Evolutionary conservation across 441 rosid species (phyloP), one percentile per base, ranked within the genome.

Genomic region (Pelargonium cotyledonis): DNA sequence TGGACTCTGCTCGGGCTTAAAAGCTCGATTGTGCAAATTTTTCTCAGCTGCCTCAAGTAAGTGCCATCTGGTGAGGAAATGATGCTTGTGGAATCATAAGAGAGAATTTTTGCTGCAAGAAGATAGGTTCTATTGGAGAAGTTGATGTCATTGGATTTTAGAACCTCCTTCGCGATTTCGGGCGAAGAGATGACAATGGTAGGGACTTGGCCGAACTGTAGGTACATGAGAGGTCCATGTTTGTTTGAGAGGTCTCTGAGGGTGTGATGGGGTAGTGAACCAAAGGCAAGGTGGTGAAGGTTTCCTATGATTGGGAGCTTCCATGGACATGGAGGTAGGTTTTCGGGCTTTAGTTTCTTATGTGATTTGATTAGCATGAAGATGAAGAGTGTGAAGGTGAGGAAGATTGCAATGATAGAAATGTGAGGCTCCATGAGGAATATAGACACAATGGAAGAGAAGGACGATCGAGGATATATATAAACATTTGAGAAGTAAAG

Each of bases 221-320:
- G 82, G 65, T 79, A 75, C 84, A 76, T 78, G 46, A 79, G 21
- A 44, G 83, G 77, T 15, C 88, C 86, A 66, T 70, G 66, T 8
- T 72, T 79, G 66, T 70, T 72, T 1, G 85, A 79, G 70, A 86
- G 69, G 62, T 82, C 69, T 18, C 78, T 77, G 1, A 81, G 77
- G 44, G 77, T n/a, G n/a, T 15, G 81, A 57, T 82, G 88, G 14
- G 88, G 81, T 0, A 69, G 71, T 6, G 79, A 68, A 12, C 80
- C 75, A 8, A 58, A 55, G 0, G 38, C 38, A 31, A 72, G 35
- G 2, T 80, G 82, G 73, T 78, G 82, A 62, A 82, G 16, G 38
- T 31, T 31, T 31, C 38, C 38, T 2, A 31, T 31, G 38, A 31
- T 31, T 5, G 38, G 38, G 4, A 31, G 38, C 38, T 31, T 31